These are phyloP conservation scores for Hypomyces perniciosus DNA, from an alignment of 2,329 filamentous ascomycete genomes.

Conservation along the genomic window DNA sequence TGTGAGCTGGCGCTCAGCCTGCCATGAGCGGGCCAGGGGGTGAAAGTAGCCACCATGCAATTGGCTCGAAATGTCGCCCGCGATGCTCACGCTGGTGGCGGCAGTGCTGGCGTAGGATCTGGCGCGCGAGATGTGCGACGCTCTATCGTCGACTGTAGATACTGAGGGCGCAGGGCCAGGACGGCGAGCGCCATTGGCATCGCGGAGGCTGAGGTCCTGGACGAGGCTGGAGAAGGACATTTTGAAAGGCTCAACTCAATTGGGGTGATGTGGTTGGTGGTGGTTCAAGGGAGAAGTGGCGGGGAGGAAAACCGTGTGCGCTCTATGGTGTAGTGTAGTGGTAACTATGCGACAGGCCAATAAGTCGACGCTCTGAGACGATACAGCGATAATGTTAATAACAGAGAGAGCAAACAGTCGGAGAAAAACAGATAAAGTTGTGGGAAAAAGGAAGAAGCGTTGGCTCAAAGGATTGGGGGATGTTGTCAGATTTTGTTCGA, in stretches of 20 bases:
- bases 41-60: conserved; percentile 79
- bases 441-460: background rate
- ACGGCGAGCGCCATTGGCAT: conserved; percentile 43
- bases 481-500: background rate
- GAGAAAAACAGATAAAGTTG: background rate
- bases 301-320: background rate
- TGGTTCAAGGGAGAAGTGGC: conserved; percentile 11
- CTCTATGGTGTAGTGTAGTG: background rate
- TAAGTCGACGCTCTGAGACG: background rate
- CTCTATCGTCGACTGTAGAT: conserved; percentile 54
- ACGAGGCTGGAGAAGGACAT: conserved; percentile 67
- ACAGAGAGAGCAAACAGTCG: background rate
- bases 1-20: conserved; percentile 76
- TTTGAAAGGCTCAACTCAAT: conserved; percentile 12
- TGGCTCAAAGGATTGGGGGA: background rate
- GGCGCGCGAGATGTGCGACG: conserved; percentile 56
- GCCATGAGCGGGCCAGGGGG: conserved; percentile 73
- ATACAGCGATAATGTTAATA: background rate
- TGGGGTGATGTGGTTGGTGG: background rate
- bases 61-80: conserved; percentile 74
- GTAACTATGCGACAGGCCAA: conserved; percentile 1
- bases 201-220: conserved; percentile 57
- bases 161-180: conserved; percentile 39
- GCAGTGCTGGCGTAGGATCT: conserved; percentile 62
- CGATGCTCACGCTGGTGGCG: conserved; percentile 63